These are phyloP conservation scores for Diaporthe humulicola DNA, from an alignment of 2,329 filamentous ascomycete species.

Conservation along the genomic window DNA sequence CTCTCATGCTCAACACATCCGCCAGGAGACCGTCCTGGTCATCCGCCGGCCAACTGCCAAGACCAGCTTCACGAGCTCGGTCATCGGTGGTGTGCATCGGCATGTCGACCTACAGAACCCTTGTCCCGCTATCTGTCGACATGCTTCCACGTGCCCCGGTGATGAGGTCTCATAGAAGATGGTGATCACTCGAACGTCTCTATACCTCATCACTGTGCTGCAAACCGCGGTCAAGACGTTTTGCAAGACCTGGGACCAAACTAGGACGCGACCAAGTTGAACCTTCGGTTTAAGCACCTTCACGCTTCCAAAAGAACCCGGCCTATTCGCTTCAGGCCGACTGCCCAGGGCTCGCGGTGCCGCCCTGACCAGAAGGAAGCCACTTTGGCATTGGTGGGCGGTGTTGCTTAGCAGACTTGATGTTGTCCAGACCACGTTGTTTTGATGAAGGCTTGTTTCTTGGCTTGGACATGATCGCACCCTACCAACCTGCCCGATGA, in stretches of 20 bases:
- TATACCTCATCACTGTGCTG: conserved; percentile 5
- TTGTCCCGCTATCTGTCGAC: not conserved
- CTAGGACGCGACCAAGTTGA: conserved; percentile 2
- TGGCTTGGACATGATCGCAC: not conserved
- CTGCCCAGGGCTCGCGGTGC: not conserved
- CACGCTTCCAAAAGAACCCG: not conserved
- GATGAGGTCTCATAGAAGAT: not conserved
- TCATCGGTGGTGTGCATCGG: not conserved
- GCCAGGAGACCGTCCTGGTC: not conserved
- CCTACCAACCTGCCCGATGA: conserved; percentile 1
- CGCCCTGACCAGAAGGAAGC: not conserved
- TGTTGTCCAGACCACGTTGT: conserved; percentile 14
- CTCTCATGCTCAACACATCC: not conserved
- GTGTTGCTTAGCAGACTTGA: not conserved
- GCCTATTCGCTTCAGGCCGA: not conserved
- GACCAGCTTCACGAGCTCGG: not conserved
- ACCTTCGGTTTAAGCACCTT: not conserved
- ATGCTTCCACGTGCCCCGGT: not conserved
- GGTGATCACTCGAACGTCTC: not conserved
- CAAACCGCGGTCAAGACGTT: conserved; percentile 6
- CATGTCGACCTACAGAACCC: not conserved
- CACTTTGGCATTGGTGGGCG: not conserved
- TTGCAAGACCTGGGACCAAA: not conserved
- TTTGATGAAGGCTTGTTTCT: conserved; percentile 5
- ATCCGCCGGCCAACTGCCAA: conserved; percentile 5